These are phyloP conservation scores for Colletotrichum sp. DNA, from an alignment of 2,329 filamentous ascomycete species.

Conservation along the genomic window DNA sequence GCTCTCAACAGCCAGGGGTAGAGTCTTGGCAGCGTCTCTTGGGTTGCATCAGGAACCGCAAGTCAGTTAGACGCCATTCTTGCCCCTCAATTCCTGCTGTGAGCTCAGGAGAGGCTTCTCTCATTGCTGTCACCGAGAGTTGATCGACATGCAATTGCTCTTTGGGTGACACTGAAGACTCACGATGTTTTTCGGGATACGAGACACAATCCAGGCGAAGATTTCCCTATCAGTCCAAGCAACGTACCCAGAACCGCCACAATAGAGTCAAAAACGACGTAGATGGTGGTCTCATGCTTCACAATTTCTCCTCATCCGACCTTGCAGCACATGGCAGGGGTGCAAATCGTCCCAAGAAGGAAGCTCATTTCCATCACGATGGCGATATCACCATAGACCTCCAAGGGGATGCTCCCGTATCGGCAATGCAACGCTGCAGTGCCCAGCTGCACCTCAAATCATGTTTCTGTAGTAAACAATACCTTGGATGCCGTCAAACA, in stretches of 20 bases:
- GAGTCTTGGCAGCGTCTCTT: background rate
- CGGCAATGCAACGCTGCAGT: conserved; percentile 10
- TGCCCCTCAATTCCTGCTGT: background rate
- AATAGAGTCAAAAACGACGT: background rate
- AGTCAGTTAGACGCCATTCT: background rate
- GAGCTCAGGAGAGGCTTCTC: too few species aligned
- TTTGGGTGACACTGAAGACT: background rate
- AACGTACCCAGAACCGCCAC: background rate
- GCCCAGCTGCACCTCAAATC: background rate
- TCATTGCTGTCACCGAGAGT: background rate
- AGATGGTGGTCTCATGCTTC: background rate
- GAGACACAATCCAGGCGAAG: background rate
- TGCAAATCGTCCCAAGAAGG: conserved; percentile 8
- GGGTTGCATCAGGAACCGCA: background rate
- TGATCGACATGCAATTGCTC: rapidly evolving
- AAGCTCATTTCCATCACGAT: conserved; percentile 5
- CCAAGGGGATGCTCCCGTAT: background rate
- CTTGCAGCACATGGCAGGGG: background rate
- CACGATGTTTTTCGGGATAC: background rate
- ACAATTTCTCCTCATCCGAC: background rate
- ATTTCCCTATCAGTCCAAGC: background rate
- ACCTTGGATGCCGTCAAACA: rapidly evolving
- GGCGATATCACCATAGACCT: conserved; percentile 10
- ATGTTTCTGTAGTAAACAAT: background rate
- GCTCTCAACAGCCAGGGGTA: background rate